Evolutionary conservation across 139 green algal genomes (phyloP), one percentile per base, ranked within the genome.

Genomic region (Pleodorina starrii): DNA sequence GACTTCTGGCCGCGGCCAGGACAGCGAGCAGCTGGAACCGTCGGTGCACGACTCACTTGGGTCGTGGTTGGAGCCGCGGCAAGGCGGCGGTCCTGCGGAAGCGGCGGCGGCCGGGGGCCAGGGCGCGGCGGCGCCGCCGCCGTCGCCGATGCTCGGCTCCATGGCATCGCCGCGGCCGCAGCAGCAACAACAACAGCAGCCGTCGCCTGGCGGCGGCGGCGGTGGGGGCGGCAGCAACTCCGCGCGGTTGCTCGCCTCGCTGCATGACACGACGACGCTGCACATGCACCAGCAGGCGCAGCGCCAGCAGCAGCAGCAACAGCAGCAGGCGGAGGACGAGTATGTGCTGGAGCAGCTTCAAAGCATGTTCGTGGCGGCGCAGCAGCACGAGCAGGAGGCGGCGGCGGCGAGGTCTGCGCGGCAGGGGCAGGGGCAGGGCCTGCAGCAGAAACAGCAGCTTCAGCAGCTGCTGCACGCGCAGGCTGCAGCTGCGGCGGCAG

Each of bases 1-100:
- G 69, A 23, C 63, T 19, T 73, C 63, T 73, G 63, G 63, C 29
- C 63, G 2, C 6, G 63, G 27, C 32, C 21, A 73, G 32, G 63
- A 73, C 63, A 73, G 63, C 63, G n/a, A 73, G 51, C 44, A 21
- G 32, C 68, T 48, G 27, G 54, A 73, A 14, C 57, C 79, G 23
- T 87, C 81, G n/a, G 29, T 77, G 42, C 81, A 77, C 32, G 81
- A 87, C 43, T 87, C 81, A 2, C 42, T 87, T 42, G 81, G 81
- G 0, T 66, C 60, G 7, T 87, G 81, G 81, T 42, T 87, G 48
- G 72, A 57, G 19, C 43, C 3, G 0, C 74, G 29, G 23, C 74
- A n/a, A 27, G 66, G 74, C 43, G 46, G 32, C 14, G 82, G 11
- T 32, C n/a, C 60, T 57, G 60, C 57, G 44, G 80, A 63, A 43